Evolutionary conservation across 164 flowering plant genomes (phyloP), one percentile per base, ranked within the genome.

Genomic region (Stephania japonica): DNA sequence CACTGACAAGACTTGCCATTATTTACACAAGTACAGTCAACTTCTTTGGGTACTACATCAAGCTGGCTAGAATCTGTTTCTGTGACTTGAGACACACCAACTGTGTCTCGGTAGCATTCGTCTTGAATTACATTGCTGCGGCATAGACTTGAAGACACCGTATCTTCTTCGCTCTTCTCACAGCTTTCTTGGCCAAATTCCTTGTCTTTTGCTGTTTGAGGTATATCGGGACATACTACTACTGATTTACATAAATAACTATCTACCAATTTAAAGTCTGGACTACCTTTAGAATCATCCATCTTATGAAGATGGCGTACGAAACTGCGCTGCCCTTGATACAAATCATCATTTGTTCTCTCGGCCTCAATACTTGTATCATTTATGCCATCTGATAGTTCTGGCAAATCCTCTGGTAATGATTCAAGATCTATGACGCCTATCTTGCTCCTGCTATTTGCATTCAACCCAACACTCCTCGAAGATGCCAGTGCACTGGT

Each of bases 111-210:
- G 50, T 65, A 66, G 26, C 49, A 32, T 69, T 69, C 69, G 64
- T 21, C 81, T 69, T 72, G 76, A 62, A 56, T 69, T 2, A 63
- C 77, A 73, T 73, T 72, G 62, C 79, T 73, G 27, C 38, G 61
- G 68, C 14, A 70, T 24, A 77, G 59, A 70, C 69, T 44, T 64
- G 77, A 73, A 77, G 71, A 65, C 19, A 65, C 61, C 10, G 71
- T 16, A 56, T 78, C 83, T 76, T 81, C 79, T 66, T 73, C 78
- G 43, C 65, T 75, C 76, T 79, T 83, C 66, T 81, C 80, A 65
- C 23, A 18, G 59, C 65, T 75, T 23, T 44, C 65, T 67, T 73
- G 62, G 65, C 42, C 49, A 23, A 63, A 26, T 26, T 61, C 79
- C 67, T 18, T 67, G 67, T 65, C 47, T 38, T 59, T 68, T 53